A percentile compares a stretch with the other conserved stretches of the same genome.
Conservation (phyloP, 2,329 filamentous ascomycete genomes). For the Epichloe sibirici region DNA sequence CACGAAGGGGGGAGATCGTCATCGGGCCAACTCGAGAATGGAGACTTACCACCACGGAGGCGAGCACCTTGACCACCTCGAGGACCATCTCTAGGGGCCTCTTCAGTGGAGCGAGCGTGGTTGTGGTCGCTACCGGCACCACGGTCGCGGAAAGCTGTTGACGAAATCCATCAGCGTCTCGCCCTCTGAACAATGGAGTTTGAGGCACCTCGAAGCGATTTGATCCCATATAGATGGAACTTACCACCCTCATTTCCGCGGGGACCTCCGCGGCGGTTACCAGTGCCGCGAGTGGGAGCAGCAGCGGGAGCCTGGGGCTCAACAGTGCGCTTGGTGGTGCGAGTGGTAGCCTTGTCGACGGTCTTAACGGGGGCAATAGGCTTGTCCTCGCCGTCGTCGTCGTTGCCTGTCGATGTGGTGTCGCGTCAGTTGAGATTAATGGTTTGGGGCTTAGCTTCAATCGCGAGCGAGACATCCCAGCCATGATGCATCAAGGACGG, state of each 20-base stretch:
- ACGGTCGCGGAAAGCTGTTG: constrained; percentile 76
- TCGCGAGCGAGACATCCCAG: background rate
- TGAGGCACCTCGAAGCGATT: background rate
- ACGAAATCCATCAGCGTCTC: background rate
- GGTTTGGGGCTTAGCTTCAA: background rate
- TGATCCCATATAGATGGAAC: constrained; percentile 20
- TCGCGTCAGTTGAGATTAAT: constrained; percentile 6
- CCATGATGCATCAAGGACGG: background rate
- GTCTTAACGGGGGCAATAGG: constrained; percentile 76
- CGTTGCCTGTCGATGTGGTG: constrained; percentile 36
- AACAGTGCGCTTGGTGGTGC: constrained; percentile 74
- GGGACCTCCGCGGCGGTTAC: constrained; percentile 43
- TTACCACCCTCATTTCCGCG: constrained; percentile 79
- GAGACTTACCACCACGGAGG: constrained; percentile 42
- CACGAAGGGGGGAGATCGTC: background rate
- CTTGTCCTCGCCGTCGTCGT: constrained; percentile 52
- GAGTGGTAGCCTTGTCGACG: constrained; percentile 69
- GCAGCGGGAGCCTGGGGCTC: constrained; percentile 56
- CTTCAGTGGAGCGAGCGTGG: constrained; percentile 66
- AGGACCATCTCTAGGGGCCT: constrained; percentile 42
- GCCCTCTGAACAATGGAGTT: background rate
- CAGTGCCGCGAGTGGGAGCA: constrained; percentile 40
- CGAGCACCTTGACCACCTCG: constrained; percentile 54
- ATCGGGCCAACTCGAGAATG: background rate
- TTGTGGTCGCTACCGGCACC: constrained; percentile 71